A percentile compares a stretch with the other conserved stretches of the same genome.
Conservation (phyloP, 2,329 filamentous ascomycete species). For the Pestalotiopsis sp. region DNA sequence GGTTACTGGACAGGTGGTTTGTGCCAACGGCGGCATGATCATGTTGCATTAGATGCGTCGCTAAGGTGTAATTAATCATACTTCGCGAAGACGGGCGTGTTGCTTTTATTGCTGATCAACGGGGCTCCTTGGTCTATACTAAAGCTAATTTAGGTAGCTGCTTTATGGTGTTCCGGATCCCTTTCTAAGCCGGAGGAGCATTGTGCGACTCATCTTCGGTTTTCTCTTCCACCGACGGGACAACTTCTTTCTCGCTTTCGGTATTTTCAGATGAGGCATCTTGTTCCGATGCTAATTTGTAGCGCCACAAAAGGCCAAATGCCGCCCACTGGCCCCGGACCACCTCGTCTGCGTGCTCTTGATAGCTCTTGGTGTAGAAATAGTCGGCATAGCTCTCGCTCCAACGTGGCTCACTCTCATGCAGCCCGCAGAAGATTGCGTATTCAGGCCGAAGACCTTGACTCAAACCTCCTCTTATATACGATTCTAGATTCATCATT, state of each 20-base stretch:
- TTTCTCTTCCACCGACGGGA: background rate
- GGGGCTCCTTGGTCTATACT: background rate
- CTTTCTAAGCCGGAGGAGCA: background rate
- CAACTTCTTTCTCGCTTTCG: background rate
- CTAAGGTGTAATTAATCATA: background rate
- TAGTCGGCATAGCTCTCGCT: background rate
- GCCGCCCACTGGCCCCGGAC: background rate
- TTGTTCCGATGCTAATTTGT: background rate
- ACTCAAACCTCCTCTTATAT: background rate
- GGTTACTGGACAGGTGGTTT: conserved; percentile 80
- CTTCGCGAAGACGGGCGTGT: background rate
- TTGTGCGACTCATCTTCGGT: background rate
- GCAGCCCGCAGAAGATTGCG: background rate
- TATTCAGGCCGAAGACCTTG: background rate
- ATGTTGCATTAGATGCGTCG: conserved; percentile 11
- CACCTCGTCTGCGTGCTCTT: background rate
- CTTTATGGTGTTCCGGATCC: background rate
- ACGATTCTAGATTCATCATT: background rate
- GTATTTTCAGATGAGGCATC: too few species aligned
- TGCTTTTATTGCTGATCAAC: background rate
- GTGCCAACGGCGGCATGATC: conserved; percentile 70
- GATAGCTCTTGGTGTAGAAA: background rate
- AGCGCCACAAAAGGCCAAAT: background rate
- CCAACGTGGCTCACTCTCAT: background rate
- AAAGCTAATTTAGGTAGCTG: background rate